Base-by-base conservation (phyloP, 2,329 filamentous ascomycete genomes). In the Polytolypa hystricis region DNA sequence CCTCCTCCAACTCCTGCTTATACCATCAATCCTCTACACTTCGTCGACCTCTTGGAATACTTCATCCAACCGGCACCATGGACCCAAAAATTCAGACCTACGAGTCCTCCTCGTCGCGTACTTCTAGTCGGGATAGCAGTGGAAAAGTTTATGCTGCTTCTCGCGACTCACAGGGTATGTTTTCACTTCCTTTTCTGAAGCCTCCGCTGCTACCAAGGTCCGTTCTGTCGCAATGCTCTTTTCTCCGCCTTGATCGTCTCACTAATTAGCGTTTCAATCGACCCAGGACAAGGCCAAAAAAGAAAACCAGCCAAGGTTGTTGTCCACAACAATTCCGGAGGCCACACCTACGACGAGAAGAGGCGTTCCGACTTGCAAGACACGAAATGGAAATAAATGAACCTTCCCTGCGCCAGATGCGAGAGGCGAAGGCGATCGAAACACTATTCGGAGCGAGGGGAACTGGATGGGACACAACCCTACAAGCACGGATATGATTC, bases 281-380 rank as follows among this genome's bases (percentile, higher is more conserved):
- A 11, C 16, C 15, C 19, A 42, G 37, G 33, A 37, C 37, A 37
- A 26, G 27, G 29, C 10, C 9, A 30, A 33, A 37, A 33, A n/a
- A 42, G 30, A 29, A 19, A 34, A 25, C 8, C 33, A 16, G 14
- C 29, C 9, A 34, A 30, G 16, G 29, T 35, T 18, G 19, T 38
- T 10, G 35, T 42, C 8, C 37, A 42, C 35, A 42, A 42, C 31
- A 35, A 32, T n/a, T n/a, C n/a, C 30, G 33, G 30, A 37, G 30
- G 41, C 32, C 25, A 14, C 20, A 37, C n/a, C 16, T 30, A 36
- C 25, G 38, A 42, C 34, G 30, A 30, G 15, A 40, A 29, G 35
- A 40, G 33, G 30, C 33, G 21, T 31, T 35, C 38, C 17, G 30
- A 34, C n/a, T 35, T 17, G 19, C 34, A 38, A 15, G 21, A 19